Base-by-base conservation (phyloP, 106 monocot genomes). In the Apostasia ramifera region DNA sequence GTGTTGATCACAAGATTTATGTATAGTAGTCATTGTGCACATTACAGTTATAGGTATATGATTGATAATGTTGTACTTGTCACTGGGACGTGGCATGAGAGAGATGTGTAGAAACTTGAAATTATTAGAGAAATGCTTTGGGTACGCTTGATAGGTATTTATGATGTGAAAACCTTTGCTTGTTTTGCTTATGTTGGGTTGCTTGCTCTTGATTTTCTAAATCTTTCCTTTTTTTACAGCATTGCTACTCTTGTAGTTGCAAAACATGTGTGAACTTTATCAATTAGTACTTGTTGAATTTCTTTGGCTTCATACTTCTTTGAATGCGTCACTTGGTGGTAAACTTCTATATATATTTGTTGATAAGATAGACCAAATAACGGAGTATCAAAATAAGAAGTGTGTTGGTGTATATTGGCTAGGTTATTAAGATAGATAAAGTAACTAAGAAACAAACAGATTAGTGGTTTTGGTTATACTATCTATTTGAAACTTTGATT, bases 31-130 rank as follows among this genome's bases (percentile, higher is more conserved):
- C n/a, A 14, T 26, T 26, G 45, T 74, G 6, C 5, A 60, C 4
- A 37, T 68, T 79, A 8, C 71, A 98, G 98, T 47, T 98, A 98
- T 77, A 87, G 90, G 1, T 81, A 90, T 71, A 93, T 98, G 98
- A 98, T 98, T 78, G 98, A 98, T 74, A 88, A 98, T 85, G 98
- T 93, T 75, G 98, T 93, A 44, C 93, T 98, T 81, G 98, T 98
- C 12, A 93, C 98, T 68, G 98, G 98, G 6, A 93, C 98, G 2
- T 78, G 93, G 73, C 98, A 89, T 80, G 98, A 98, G 79, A 98
- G 98, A 88, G 93, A 98, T 78, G 93, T 98, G 3, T 90, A 93
- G 42, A 93, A 93, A 66, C 26, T 26, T 26, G 26, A 26, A 26
- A 26, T 77, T 93, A 12, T 80, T 98, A 64, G 98, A 98, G 71